Evolutionary conservation across 1,284 basidiomycete species (phyloP).

Genomic region (Naganishia liquefaciens): DNA sequence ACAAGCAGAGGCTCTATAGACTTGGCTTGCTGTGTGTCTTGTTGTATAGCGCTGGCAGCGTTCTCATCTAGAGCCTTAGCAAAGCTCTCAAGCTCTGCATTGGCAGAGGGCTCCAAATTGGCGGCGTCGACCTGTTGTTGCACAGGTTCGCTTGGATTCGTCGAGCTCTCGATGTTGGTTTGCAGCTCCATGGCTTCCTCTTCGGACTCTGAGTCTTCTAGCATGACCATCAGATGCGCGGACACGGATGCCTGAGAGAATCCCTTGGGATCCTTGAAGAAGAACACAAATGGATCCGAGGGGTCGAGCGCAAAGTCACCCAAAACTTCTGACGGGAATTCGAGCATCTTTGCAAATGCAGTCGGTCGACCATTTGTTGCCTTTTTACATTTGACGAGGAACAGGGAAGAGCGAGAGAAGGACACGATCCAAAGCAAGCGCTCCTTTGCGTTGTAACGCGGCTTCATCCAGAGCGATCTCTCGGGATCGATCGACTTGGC

Average conservation of each 20-base stretch:
- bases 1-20: not conserved
- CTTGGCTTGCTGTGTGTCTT: not conserved
- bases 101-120: too few relatives aligned
- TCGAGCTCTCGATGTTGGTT: not conserved
- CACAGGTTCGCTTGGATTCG: not conserved
- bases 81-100: not conserved
- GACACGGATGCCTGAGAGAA: conserved; percentile 27
- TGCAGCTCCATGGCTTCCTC: not conserved
- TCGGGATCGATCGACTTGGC: conserved; percentile 11
- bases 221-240: conserved; percentile 8
- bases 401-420: conserved; percentile 26
- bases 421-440: conserved; percentile 25
- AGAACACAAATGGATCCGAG: conserved; percentile 19
- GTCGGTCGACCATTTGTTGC: not conserved
- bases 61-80: conserved; percentile 15
- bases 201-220: conserved; percentile 18
- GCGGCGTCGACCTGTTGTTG: not conserved
- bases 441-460: conserved; percentile 13
- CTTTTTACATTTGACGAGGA: conserved; percentile 19
- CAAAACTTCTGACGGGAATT: conserved; percentile 22
- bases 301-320: conserved; percentile 24
- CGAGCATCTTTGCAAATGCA: conserved; percentile 19
- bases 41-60: conserved; percentile 5
- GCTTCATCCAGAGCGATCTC: conserved; percentile 17
- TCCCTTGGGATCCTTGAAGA: conserved; percentile 28